phyloP scores from a whole-genome alignment of 306 rosid species.

The Quercus berberidifolia region DNA sequence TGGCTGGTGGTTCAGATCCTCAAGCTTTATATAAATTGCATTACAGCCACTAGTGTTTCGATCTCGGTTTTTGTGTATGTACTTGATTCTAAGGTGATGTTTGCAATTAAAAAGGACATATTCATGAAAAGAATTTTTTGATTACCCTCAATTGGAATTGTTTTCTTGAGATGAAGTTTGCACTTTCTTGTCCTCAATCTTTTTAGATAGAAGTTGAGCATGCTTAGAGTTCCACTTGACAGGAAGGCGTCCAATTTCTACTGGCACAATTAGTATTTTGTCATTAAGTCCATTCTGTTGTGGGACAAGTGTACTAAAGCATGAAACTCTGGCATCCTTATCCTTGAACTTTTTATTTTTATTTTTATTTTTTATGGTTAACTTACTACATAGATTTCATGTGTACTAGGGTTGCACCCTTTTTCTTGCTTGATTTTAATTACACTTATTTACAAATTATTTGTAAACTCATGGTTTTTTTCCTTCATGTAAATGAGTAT shows the following conservation, averaged over 20 bases:
- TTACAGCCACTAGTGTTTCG: neutral
- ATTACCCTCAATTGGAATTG: neutral
- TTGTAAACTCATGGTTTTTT: neutral
- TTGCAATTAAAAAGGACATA: neutral
- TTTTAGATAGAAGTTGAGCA: neutral
- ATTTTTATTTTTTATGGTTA: neutral
- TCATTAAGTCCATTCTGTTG: neutral
- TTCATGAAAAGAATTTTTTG: neutral
- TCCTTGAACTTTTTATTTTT: neutral
- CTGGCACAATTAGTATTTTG: neutral
- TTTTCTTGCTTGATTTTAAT: too few relatives aligned
- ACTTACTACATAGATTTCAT: too few relatives aligned
- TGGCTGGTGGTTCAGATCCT: neutral
- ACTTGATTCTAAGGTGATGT: neutral
- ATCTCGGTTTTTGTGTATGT: neutral
- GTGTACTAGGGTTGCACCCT: too few relatives aligned
- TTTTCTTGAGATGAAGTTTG: neutral
- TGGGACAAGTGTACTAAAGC: neutral
- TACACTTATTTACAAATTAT: too few relatives aligned
- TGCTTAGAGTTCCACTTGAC: neutral
- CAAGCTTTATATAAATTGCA: neutral
- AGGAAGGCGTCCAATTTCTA: neutral
- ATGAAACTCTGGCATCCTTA: neutral
- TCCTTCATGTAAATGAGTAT: slow-evolving; percentile 15
- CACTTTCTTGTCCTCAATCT: neutral